phyloP scores from a whole-genome alignment of 2,329 filamentous ascomycete genomes.

The Fusarium citri region DNA sequence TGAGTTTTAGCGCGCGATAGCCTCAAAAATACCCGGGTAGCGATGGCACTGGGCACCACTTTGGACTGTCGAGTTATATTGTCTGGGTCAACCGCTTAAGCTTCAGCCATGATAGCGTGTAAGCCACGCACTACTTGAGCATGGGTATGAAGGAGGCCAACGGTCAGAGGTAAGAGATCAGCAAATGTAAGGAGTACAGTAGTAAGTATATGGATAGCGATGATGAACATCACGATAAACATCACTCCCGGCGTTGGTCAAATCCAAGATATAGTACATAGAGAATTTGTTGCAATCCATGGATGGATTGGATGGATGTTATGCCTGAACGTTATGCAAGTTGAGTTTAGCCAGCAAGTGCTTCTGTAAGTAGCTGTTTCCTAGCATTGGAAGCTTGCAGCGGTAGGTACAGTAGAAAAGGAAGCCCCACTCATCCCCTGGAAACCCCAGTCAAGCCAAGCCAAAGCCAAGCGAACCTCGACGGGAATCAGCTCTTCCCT shows the following conservation, averaged over 20 bases:
- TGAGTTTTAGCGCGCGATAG: conserved; percentile 29
- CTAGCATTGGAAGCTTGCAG: conserved; percentile 1
- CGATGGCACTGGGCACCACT: neutral
- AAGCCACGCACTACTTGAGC: conserved; percentile 25
- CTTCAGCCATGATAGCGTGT: neutral
- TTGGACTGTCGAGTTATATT: conserved; percentile 13
- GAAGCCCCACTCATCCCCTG: conserved; percentile 32
- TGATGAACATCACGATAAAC: neutral
- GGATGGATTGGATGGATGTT: neutral
- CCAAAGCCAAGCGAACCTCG: conserved; percentile 18
- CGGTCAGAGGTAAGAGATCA: conserved; percentile 12
- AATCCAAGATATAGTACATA: neutral
- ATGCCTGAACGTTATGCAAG: conserved; percentile 5
- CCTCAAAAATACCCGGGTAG: conserved; percentile 14
- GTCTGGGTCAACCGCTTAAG: conserved; percentile 2
- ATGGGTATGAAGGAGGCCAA: conserved; percentile 22
- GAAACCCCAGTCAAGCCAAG: conserved; percentile 19
- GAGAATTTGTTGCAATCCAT: neutral
- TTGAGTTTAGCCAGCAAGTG: neutral
- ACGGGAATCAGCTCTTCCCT: conserved; percentile 26
- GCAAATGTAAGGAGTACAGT: neutral
- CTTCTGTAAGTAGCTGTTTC: conserved; percentile 5
- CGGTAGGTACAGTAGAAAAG: neutral
- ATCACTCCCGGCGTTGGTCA: neutral
- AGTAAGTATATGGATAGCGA: neutral